Conservation (phyloP, 139 green algal genomes). For the Spirogloea muscicola region DNA sequence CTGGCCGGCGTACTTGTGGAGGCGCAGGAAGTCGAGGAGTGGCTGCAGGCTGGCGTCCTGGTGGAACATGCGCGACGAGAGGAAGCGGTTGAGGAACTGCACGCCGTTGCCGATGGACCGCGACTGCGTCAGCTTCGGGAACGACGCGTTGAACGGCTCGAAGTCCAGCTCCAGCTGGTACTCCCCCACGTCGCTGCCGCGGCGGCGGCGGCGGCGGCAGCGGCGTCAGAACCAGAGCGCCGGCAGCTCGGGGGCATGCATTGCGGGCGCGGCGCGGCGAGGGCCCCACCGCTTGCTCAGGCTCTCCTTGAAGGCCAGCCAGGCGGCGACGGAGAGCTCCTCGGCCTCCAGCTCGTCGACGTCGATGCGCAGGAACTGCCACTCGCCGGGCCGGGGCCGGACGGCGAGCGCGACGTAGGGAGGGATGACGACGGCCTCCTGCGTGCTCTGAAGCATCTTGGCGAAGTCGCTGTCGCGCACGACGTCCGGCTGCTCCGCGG, state of each 20-base stretch:
- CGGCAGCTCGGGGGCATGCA: background rate
- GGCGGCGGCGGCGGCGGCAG: background rate
- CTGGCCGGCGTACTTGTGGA: conserved; percentile 53
- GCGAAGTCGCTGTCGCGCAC: background rate
- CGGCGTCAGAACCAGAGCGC: background rate
- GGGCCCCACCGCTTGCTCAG: conserved; percentile 17
- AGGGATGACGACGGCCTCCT: conserved; percentile 51
- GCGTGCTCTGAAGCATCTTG: conserved; percentile 61
- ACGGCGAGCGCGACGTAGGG: conserved; percentile 55
- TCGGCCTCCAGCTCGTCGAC: conserved; percentile 55
- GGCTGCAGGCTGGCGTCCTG: conserved; percentile 33
- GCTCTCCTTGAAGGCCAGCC: conserved; percentile 71
- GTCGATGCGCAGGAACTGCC: conserved; percentile 55
- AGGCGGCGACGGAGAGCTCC: conserved; percentile 56
- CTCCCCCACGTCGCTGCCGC: background rate
- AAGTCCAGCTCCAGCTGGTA: conserved; percentile 66
- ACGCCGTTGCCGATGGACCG: conserved; percentile 72
- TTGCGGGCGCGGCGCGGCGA: background rate
- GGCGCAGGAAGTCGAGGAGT: conserved; percentile 61
- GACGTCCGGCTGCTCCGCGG: background rate
- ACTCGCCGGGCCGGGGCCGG: conserved; percentile 51
- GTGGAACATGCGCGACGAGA: conserved; percentile 59
- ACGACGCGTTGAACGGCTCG: conserved; percentile 59
- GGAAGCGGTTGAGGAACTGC: conserved; percentile 69
- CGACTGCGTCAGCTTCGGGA: conserved; percentile 59